Evolutionary conservation across 2,329 filamentous ascomycete genomes (phyloP).

Genomic region (Botrytis fabae): DNA sequence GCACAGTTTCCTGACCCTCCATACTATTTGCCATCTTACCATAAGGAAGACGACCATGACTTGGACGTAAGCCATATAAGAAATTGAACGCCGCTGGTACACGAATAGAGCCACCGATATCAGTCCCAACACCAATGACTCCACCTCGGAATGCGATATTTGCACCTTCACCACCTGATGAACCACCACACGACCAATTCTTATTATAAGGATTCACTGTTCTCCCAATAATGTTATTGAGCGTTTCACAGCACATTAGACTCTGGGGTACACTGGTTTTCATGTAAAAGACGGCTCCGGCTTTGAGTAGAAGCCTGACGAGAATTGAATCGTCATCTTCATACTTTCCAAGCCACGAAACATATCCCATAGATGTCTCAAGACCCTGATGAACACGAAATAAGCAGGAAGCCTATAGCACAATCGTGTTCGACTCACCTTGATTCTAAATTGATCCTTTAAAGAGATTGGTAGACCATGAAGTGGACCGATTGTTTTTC

Average conservation of each 20-base stretch:
- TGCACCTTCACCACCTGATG: conserved; percentile 42
- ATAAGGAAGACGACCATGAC: conserved; percentile 35
- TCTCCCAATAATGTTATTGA: conserved; percentile 47
- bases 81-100: conserved; percentile 44
- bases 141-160: conserved; percentile 39
- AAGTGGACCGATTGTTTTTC: conserved; percentile 55
- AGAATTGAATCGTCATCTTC: conserved; percentile 48
- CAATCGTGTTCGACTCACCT: conserved; percentile 38
- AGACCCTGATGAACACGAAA: conserved; percentile 43
- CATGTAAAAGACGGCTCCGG: conserved; percentile 45
- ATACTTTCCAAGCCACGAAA: conserved; percentile 50
- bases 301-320: conserved; percentile 43
- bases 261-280: conserved; percentile 46
- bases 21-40: conserved; percentile 39
- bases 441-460: conserved; percentile 64
- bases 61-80: conserved; percentile 43
- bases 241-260: conserved; percentile 45
- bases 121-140: conserved; percentile 39
- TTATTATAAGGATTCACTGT: conserved; percentile 41
- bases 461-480: conserved; percentile 61
- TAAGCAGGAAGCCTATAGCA: neutral
- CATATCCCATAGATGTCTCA: conserved; percentile 59
- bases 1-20: conserved; percentile 47
- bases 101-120: conserved; percentile 40
- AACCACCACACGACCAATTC: conserved; percentile 36